Percentiles rank a stretch among this genome's conserved stretches.
Evolutionary conservation across 371 early-diverging fungal genomes (phyloP).

Genomic region (Choanephora cucurbitarum): DNA sequence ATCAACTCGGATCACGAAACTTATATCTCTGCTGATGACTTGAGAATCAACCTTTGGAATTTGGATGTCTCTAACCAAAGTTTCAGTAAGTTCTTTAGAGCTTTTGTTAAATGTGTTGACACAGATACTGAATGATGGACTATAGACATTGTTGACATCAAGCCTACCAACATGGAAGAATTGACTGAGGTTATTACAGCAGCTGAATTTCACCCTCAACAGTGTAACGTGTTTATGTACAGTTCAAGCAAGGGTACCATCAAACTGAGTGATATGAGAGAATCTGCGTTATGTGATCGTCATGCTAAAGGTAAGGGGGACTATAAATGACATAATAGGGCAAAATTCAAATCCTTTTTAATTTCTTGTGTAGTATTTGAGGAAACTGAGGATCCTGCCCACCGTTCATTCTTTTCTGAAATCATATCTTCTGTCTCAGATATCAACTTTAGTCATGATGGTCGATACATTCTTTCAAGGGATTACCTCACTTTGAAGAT

Average conservation of each 20-base stretch:
- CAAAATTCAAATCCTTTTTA: neutral
- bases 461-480: constrained; percentile 93
- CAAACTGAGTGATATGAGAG: constrained; percentile 96
- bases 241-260: constrained; percentile 98
- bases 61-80: constrained; percentile 94
- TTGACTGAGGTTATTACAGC: constrained; percentile 99
- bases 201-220: constrained; percentile 95
- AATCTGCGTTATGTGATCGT: constrained; percentile 92
- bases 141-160: constrained; percentile 99
- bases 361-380: constrained; percentile 77
- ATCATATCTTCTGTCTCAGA: constrained; percentile 98
- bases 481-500: constrained; percentile 96
- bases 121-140: too few relatives aligned
- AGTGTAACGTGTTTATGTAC: constrained; percentile 98
- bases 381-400: constrained; percentile 90
- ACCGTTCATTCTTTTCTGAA: constrained; percentile 97
- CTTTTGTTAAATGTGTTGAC: too few relatives aligned
- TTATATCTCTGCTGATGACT: constrained; percentile 97
- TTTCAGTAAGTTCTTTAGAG: constrained; percentile 92
- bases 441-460: constrained; percentile 93
- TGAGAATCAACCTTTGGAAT: constrained; percentile 99
- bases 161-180: constrained; percentile 99
- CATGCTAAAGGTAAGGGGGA: constrained; percentile 78
- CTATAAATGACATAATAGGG: too few relatives aligned
- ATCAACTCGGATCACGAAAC: constrained; percentile 97